These are phyloP conservation scores for Microsporum ferrugineum DNA, from an alignment of 2,329 filamentous ascomycete genomes.

Conservation along the genomic window DNA sequence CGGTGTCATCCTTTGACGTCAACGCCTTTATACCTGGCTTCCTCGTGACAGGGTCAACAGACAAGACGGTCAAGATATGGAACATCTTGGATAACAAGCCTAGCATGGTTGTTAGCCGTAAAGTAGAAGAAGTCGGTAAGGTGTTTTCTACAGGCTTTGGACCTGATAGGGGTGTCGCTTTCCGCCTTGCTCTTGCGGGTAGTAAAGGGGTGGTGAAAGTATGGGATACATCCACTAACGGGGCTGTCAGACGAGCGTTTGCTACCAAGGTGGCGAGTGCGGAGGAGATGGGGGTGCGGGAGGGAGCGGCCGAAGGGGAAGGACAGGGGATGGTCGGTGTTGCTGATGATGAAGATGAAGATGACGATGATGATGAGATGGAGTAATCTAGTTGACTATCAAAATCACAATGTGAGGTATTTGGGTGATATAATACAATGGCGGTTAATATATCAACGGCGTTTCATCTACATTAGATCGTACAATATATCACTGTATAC, in stretches of 20 bases:
- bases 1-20: conserved; percentile 83
- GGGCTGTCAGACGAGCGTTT: conserved; percentile 72
- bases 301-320: conserved; percentile 42
- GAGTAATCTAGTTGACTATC: conserved; percentile 17
- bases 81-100: conserved; percentile 73
- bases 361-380: conserved; percentile 50
- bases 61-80: conserved; percentile 95
- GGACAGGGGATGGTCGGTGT: conserved; percentile 69
- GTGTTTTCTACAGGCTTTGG: conserved; percentile 87
- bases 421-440: too few relatives aligned
- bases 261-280: conserved; percentile 54
- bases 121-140: conserved; percentile 87
- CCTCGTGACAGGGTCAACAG: conserved; percentile 83
- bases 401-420: too few relatives aligned
- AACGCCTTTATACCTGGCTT: conserved; percentile 84
- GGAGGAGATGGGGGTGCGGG: conserved; percentile 28
- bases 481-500: background rate
- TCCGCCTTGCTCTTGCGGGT: conserved; percentile 83
- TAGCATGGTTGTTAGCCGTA: conserved; percentile 79
- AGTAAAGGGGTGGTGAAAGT: conserved; percentile 88
- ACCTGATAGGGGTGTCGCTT: conserved; percentile 80
- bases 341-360: conserved; percentile 53
- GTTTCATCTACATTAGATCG: background rate
- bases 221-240: conserved; percentile 95
- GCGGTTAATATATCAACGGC: background rate